Evolutionary conservation across 148 eudicot species (phyloP).

Genomic region (Amaranthus cruentus): DNA sequence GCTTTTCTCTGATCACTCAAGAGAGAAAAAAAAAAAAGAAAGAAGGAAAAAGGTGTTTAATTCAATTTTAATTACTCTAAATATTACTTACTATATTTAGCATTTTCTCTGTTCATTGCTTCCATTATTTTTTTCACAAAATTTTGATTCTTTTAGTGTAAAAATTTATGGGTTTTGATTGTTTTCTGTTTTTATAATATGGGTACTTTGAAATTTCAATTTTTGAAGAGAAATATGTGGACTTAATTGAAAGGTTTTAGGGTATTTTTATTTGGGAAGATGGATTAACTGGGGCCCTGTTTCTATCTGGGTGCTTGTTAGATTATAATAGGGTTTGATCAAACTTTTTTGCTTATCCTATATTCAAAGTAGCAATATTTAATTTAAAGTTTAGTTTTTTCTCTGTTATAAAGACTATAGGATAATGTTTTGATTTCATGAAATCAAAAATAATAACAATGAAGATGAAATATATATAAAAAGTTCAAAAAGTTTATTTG

Average conservation of each 20-base stretch:
- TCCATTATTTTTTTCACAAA: not conserved
- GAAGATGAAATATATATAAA: not conserved
- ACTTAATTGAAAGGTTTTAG: not conserved
- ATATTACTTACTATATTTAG: not conserved
- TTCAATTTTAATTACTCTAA: not conserved
- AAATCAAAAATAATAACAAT: not conserved
- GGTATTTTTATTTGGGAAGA: conserved; percentile 6
- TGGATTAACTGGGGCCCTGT: conserved; percentile 22
- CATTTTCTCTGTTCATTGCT: not conserved
- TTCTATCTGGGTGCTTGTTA: conserved; percentile 8
- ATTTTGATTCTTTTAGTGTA: not conserved
- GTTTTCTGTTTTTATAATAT: not conserved
- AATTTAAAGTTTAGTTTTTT: conserved; percentile 20
- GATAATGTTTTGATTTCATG: conserved; percentile 17
- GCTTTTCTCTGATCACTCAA: not conserved
- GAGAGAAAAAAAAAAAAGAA: not conserved
- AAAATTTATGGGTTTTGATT: conserved; percentile 22
- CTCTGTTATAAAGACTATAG: conserved; percentile 3
- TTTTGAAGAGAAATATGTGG: not conserved
- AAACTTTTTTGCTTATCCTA: conserved; percentile 13
- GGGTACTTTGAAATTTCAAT: not conserved
- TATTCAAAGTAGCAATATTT: conserved; percentile 14
- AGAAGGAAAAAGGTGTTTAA: conserved; percentile 14
- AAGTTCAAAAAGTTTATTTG: conserved; percentile 19
- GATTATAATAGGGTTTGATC: conserved; percentile 15